phyloP scores from a whole-genome alignment of 768 basidiomycete species.

The Russula brevipes region DNA sequence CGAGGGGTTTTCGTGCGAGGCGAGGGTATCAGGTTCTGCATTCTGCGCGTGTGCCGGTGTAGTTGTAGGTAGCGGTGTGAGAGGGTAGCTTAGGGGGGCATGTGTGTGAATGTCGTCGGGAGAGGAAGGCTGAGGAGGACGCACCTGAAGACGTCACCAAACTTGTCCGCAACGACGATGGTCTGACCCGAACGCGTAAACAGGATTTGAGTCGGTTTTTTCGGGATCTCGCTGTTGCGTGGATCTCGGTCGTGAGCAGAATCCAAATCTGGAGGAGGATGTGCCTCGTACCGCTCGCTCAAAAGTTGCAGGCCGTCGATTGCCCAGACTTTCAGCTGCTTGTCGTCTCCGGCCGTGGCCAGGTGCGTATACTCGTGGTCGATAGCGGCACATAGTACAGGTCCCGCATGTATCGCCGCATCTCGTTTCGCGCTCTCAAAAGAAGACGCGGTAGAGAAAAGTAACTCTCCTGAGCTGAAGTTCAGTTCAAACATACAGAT shows the following conservation, averaged over 20 bases:
- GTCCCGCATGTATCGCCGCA: constrained; percentile 44
- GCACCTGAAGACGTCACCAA: constrained; percentile 88
- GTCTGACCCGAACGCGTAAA: constrained; percentile 58
- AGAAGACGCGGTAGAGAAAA: constrained; percentile 41
- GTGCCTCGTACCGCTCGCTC: constrained; percentile 53
- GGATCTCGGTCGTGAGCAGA: background rate
- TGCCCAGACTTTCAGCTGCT: constrained; percentile 71
- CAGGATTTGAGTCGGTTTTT: constrained; percentile 67
- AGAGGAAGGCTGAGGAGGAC: background rate
- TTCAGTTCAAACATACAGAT: constrained; percentile 17
- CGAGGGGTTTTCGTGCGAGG: constrained; percentile 65
- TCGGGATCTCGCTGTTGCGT: constrained; percentile 63
- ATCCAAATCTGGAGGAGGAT: background rate
- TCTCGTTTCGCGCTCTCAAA: constrained; percentile 32
- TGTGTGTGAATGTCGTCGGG: background rate
- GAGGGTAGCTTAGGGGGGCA: constrained; percentile 25
- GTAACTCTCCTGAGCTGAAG: constrained; percentile 48
- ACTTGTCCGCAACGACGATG: constrained; percentile 87
- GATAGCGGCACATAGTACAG: constrained; percentile 54
- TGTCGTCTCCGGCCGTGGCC: constrained; percentile 72
- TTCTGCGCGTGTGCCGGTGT: constrained; percentile 5
- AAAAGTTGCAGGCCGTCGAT: constrained; percentile 50
- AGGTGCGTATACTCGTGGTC: constrained; percentile 44
- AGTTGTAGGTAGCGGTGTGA: constrained; percentile 6
- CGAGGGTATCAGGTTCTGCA: constrained; percentile 31